Evolutionary conservation across 2,329 filamentous ascomycete species (phyloP), one percentile per base, ranked within the genome.

Genomic region (Microsporum canis): DNA sequence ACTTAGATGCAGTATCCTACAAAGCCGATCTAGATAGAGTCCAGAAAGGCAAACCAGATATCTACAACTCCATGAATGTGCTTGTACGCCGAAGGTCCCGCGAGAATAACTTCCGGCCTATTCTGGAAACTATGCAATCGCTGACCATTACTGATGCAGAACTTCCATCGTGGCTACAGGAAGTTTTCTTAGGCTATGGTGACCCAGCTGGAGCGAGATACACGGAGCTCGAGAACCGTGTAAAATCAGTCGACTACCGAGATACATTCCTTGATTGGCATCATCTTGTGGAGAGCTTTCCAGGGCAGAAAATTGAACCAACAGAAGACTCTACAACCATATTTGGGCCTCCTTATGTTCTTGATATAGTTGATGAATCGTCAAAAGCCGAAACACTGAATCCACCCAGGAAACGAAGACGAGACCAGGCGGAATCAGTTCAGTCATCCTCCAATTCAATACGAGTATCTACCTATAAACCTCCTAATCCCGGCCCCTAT

Each of bases 181-280:
- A 97, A 66, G 92, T 97, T 7, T 99, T 97, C 73, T 78, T 99
- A n/a, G 94, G 94, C 2, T 97, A 95, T 72, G 94, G 94, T 55
- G 91, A 99, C 73, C 92, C 94, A 62, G 83, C 89, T 34, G 87
- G 88, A 62, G 94, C 94, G 38, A 88, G 85, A 27, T 96, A 95
- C 76, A 90, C 88, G 65, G 86, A 90, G 58, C 77, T 99, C 14
- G 77, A 88, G 1, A 94, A 90, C 71, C 83, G 86, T 62, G 79
- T 95, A 65, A 84, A 85, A 68, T 88, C 83, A 60, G 79, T 99
- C 59, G 91, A 99, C 72, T 96, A 91, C 71, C 83, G 91, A 60
- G 95, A 99, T 71, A 97, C 94, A 0, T 96, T 99, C 71, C 75
- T 97, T 62, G 86, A 96, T 75, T 97, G 92, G 91, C 86, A 95